Conservation (phyloP, 805 yeast genomes). For the Nakazawaea ernobii region DNA sequence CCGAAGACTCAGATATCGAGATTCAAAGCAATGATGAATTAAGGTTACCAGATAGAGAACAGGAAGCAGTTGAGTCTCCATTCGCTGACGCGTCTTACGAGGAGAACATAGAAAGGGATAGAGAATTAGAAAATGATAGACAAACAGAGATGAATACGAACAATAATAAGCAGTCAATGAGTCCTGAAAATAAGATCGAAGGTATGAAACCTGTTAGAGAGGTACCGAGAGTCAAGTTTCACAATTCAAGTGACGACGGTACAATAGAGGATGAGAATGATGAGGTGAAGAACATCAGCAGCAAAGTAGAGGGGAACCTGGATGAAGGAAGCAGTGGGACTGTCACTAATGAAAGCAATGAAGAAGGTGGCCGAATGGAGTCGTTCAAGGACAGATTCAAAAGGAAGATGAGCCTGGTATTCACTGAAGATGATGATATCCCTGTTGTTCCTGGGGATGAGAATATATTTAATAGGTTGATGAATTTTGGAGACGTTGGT, state of each 20-base stretch:
- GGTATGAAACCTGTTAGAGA: neutral
- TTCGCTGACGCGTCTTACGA: too few relatives aligned
- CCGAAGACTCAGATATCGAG: too few relatives aligned
- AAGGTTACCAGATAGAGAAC: too few relatives aligned
- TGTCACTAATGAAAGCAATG: slow-evolving; percentile 1
- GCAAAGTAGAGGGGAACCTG: slow-evolving; percentile 1
- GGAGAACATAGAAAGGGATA: too few relatives aligned
- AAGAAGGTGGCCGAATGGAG: neutral
- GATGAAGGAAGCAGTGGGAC: slow-evolving; percentile 12
- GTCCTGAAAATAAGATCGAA: neutral
- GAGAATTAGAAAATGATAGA: neutral
- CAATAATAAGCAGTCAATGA: neutral
- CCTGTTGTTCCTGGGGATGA: slow-evolving; percentile 13
- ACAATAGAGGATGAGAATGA: slow-evolving; percentile 19
- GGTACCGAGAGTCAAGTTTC: slow-evolving; percentile 7
- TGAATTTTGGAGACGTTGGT: slow-evolving; percentile 24
- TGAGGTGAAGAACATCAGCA: neutral
- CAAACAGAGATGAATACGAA: neutral
- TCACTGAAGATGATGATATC: slow-evolving; percentile 12
- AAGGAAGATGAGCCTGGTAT: slow-evolving; percentile 14
- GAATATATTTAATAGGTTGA: slow-evolving; percentile 6
- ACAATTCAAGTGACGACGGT: slow-evolving; percentile 22
- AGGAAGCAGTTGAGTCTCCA: too few relatives aligned
- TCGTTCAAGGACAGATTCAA: slow-evolving; percentile 14
- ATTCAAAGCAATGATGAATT: too few relatives aligned